A percentile compares a stretch with the other conserved stretches of the same genome.
phyloP scores from a whole-genome alignment of 169 alveolate genomes.

The Cystoisospora suis region DNA sequence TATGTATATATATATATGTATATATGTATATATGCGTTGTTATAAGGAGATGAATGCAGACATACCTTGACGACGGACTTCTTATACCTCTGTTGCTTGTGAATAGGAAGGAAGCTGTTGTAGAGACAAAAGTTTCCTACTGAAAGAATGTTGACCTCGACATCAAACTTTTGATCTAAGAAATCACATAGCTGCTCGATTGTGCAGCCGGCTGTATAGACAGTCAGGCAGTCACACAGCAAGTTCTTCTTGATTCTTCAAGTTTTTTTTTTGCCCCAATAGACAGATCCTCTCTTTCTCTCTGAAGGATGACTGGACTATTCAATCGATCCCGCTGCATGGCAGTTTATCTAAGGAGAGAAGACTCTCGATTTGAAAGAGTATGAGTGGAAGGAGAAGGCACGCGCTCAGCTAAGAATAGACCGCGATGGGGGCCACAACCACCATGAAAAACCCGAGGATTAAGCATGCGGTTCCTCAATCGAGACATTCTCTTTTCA shows the following conservation, averaged over 20 bases:
- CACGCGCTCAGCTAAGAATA: too few species aligned
- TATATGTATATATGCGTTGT: not conserved
- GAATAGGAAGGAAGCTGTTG: constrained; percentile 85
- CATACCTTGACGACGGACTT: constrained; percentile 75
- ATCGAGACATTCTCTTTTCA: too few species aligned
- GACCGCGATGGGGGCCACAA: too few species aligned
- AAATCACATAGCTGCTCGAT: constrained; percentile 74
- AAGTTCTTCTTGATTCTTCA: not conserved
- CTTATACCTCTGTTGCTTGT: constrained; percentile 80
- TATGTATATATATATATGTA: not conserved
- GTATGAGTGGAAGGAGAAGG: too few species aligned
- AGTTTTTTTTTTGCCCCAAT: too few species aligned
- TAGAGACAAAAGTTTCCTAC: constrained; percentile 89
- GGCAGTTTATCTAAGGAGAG: too few species aligned
- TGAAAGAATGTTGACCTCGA: constrained; percentile 87
- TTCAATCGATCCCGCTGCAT: too few species aligned
- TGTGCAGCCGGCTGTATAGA: constrained; percentile 73
- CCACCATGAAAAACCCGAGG: too few species aligned
- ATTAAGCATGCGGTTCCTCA: too few species aligned
- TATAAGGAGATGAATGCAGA: not conserved
- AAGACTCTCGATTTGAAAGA: too few species aligned
- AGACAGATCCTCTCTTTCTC: too few species aligned
- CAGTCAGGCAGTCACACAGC: not conserved
- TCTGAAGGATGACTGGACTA: too few species aligned
- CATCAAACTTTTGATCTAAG: constrained; percentile 73